Percentiles rank a stretch among this genome's conserved stretches.
Evolutionary conservation across 176 grass and related monocot species (phyloP).

Genomic region (Cenchrus americanus): DNA sequence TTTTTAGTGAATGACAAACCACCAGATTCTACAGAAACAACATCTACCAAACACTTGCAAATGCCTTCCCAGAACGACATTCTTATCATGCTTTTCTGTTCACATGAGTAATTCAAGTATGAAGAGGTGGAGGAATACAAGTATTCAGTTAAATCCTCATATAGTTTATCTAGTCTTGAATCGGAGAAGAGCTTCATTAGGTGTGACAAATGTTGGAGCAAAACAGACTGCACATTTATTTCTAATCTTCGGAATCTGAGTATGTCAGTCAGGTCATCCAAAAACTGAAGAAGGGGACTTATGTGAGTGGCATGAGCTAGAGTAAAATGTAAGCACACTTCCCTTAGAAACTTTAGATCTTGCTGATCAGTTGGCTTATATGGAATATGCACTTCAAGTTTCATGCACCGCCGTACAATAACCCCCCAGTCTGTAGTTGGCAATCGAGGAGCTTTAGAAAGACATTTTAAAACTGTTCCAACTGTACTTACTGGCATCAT

Average conservation of each 20-base stretch:
- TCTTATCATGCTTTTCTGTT: conserved; percentile 70
- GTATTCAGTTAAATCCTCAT: conserved; percentile 64
- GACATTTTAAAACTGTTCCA: conserved; percentile 79
- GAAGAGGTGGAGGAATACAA: conserved; percentile 57
- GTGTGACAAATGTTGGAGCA: conserved; percentile 67
- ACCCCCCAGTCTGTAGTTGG: conserved; percentile 82
- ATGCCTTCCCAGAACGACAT: conserved; percentile 84
- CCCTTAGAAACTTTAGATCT: conserved; percentile 52
- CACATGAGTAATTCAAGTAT: conserved; percentile 55
- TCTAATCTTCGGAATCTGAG: conserved; percentile 83
- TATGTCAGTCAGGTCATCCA: conserved; percentile 86
- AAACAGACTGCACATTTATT: conserved; percentile 59
- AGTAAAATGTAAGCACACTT: conserved; percentile 81
- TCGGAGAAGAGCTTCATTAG: conserved; percentile 76
- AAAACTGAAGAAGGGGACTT: conserved; percentile 70
- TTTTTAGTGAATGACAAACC: conserved; percentile 55
- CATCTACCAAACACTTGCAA: conserved; percentile 56
- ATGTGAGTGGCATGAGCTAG: conserved; percentile 71
- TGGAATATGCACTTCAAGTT: conserved; percentile 58
- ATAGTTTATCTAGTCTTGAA: conserved; percentile 78
- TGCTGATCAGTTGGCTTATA: conserved; percentile 26
- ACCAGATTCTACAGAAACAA: conserved; percentile 49
- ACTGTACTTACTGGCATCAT: conserved; percentile 58
- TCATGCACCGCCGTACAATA: conserved; percentile 75
- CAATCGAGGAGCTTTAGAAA: conserved; percentile 74